Conservation (phyloP, 1,139 yeast species). For the Hemisphaericaspora xylanilytica region DNA sequence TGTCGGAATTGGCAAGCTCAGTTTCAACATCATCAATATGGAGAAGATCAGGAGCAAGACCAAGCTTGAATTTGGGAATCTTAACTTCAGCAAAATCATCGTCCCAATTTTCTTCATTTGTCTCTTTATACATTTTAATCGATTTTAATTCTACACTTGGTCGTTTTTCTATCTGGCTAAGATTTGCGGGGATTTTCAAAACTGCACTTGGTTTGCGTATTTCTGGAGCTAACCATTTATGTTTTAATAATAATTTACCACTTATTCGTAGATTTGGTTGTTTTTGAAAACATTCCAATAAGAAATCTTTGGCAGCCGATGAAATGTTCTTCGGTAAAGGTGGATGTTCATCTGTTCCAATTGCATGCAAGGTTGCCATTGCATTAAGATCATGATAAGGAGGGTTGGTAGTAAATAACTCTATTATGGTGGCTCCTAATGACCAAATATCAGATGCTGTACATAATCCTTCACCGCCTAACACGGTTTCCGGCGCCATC, state of each 20-base stretch:
- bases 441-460: slow-evolving; percentile 92
- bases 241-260: slow-evolving; percentile 56
- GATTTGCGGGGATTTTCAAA: too few species aligned
- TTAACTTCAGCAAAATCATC: slow-evolving; percentile 27
- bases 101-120: slow-evolving; percentile 38
- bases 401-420: slow-evolving; percentile 80
- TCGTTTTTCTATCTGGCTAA: slow-evolving; percentile 4
- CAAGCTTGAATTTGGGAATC: slow-evolving; percentile 10
- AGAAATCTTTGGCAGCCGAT: slow-evolving; percentile 56
- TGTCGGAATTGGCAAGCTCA: neutral
- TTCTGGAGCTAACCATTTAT: slow-evolving; percentile 54
- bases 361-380: slow-evolving; percentile 89
- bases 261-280: slow-evolving; percentile 60
- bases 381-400: slow-evolving; percentile 82
- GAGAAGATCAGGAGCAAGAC: slow-evolving; percentile 7
- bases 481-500: slow-evolving; percentile 83
- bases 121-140: slow-evolving; percentile 27
- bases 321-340: slow-evolving; percentile 68
- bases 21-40: slow-evolving; percentile 10
- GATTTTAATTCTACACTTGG: slow-evolving; percentile 18
- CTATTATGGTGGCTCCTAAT: slow-evolving; percentile 91
- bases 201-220: slow-evolving; percentile 1
- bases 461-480: slow-evolving; percentile 80
- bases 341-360: slow-evolving; percentile 81
- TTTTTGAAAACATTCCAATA: slow-evolving; percentile 74